Evolutionary conservation across 345 rosid species (phyloP), one percentile per base, ranked within the genome.

Genomic region (Hibiscus trionum): DNA sequence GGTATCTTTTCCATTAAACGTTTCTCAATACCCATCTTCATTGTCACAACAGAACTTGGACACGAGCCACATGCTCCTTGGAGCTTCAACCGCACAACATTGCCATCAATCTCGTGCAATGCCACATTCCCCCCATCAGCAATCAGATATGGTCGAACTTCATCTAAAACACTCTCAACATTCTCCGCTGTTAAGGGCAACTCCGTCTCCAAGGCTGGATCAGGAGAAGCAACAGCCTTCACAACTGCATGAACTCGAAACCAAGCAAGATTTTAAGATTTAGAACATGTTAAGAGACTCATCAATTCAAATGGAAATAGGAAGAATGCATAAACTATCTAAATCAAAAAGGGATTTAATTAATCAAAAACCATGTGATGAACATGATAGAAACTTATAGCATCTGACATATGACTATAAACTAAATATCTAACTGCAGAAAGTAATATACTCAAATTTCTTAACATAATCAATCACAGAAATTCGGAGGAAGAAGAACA

Each of bases 11-110:
- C 99, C 97, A 92, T 95, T 27, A 95, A 75, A 1, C 97, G 93
- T 39, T 88, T 90, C 84, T 92, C 99, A 27, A 95, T 90, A 63
- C 99, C 99, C 92, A 95, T 75, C 83, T 95, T 95, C 99, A 95
- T 92, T 0, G 99, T 92, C 81, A 63, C 84, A 61, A 82, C 87
- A 68, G 99, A 86, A 80, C 93, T 88, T 0, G 97, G 96, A 78
- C 99, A 95, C 21, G 99, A 95, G 8, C 99, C 97, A 39, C 99
- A 95, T 0, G 99, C 99, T 82, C 97, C 99, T 85, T 95, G 99
- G 66, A 95, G 76, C 83, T 90, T 95, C 55, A 95, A 84, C 64
- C 89, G 76, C 42, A 92, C 97, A 74, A 95, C 82, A 78, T 92
- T 92, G 21, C 97, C 97, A 85, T 95, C 99, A 59, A 95, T 95